phyloP scores from a whole-genome alignment of 768 basidiomycete genomes.

The Hirschioporus abietinus region DNA sequence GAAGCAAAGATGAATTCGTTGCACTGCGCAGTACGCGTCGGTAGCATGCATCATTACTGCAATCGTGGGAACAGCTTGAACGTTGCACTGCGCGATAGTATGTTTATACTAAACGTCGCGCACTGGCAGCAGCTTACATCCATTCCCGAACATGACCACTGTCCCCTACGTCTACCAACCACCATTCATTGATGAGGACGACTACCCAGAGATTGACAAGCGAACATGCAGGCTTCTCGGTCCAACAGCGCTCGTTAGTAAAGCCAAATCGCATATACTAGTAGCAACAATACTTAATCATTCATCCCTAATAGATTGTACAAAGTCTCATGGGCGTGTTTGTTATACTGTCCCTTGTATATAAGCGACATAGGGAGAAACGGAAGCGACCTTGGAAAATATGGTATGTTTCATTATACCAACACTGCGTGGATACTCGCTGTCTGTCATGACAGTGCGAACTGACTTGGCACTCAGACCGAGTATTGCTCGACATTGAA shows the following conservation, averaged over 20 bases:
- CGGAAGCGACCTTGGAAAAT: constrained; percentile 88
- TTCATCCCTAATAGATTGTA: constrained; percentile 46
- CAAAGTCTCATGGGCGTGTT: constrained; percentile 88
- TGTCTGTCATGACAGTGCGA: background rate
- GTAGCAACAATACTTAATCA: background rate
- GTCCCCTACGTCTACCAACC: background rate
- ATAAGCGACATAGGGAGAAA: constrained; percentile 83
- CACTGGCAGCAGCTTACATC: background rate
- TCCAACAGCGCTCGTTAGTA: constrained; percentile 39
- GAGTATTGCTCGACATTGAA: constrained; percentile 10
- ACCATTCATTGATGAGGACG: constrained; percentile 13
- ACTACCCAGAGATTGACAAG: constrained; percentile 34
- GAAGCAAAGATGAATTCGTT: background rate
- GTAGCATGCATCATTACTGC: background rate
- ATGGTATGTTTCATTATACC: constrained; percentile 49
- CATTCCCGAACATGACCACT: background rate
- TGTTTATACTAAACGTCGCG: background rate
- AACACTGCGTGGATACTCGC: background rate
- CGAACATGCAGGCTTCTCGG: constrained; percentile 41
- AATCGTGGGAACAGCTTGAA: background rate
- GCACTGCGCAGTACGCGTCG: background rate
- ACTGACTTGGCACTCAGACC: background rate
- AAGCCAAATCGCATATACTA: background rate
- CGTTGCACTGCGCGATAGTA: background rate
- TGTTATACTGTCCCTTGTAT: constrained; percentile 81